A percentile compares a stretch with the other conserved stretches of the same genome.
Evolutionary conservation across 2,329 filamentous ascomycete species (phyloP).

Genomic region (Thelonectria blattea): DNA sequence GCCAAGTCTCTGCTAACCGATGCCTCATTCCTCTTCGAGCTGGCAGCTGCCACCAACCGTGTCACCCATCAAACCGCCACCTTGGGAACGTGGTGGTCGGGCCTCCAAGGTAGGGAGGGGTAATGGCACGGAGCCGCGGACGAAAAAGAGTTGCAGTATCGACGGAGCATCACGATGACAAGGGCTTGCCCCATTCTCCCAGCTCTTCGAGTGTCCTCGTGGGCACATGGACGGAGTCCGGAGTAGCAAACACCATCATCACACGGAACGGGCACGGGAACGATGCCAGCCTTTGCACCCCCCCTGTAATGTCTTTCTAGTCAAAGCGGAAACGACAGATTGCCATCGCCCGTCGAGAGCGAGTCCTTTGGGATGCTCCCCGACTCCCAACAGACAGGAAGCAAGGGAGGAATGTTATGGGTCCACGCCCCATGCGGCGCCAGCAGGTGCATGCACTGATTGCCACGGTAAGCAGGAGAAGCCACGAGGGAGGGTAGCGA

Average conservation of each 20-base stretch:
- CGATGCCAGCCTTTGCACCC: not conserved
- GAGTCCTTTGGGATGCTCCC: not conserved
- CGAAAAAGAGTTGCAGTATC: not conserved
- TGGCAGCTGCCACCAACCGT: not conserved
- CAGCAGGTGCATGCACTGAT: slow-evolving; percentile 1
- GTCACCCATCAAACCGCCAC: slow-evolving; percentile 5
- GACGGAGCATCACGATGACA: not conserved
- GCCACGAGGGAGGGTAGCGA: slow-evolving; percentile 5
- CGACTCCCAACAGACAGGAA: not conserved
- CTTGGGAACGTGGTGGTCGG: not conserved
- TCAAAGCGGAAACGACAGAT: slow-evolving; percentile 1
- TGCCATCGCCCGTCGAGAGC: not conserved
- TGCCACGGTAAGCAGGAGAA: not conserved
- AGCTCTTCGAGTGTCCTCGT: not conserved
- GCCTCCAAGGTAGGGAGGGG: too few relatives aligned
- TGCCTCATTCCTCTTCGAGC: not conserved
- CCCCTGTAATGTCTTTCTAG: not conserved
- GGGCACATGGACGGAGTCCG: slow-evolving; percentile 1
- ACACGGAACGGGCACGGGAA: not conserved
- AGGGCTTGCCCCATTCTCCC: slow-evolving; percentile 6
- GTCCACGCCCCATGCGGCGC: not conserved
- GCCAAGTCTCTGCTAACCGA: not conserved
- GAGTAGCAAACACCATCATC: not conserved
- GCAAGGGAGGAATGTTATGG: not conserved
- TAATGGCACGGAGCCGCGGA: too few relatives aligned